Base-by-base conservation (phyloP, 495 filamentous ascomycete genomes). In the Penicillium waksmanii region DNA sequence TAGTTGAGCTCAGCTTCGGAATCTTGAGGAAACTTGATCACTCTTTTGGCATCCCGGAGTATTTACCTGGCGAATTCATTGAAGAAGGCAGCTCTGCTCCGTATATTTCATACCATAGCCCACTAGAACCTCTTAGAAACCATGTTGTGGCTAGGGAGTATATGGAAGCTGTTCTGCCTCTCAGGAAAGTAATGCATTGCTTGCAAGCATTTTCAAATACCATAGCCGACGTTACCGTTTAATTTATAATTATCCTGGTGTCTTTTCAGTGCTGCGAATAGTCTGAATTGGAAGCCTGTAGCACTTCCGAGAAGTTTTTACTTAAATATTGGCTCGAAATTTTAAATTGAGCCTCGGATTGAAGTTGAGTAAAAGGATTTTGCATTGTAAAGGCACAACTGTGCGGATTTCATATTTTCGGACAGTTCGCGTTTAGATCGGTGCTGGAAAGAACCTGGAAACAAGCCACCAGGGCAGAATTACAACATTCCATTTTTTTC, bases 121-220 rank as follows among this genome's bases (percentile, higher is more conserved):
- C 51, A 31, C 27, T 63, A 19, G 44, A 23, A 3, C 54, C 55
- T 1, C 52, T 70, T 7, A 53, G 60, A 8, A 62, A 68, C 10
- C 53, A 61, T 25, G 51, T 68, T 3, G 11, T 66, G 18, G 43
- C 57, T 2, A 60, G 65, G 23, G 65, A 70, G 18, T 38, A 60
- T 6, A 42, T 47, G 1, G 10, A 31, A 1, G 38, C 50, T 19
- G 56, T 56, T 4, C 59, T 60, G 13, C 12, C 60, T 4, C 47
- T 70, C 56, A 60, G 55, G 35, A 60, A 70, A n/a, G 50, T 58
- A 8, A 66, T 70, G 57, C 51, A 35, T 1, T 60, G 58, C 17
- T 48, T 70, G 21, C 15, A 58, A 7, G 57, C 61, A 8, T 58
- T 70, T 27, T 44, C 64, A 7, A 56, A 57, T 8, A 18, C 40